A percentile compares a stretch with the other conserved stretches of the same genome.
Conservation (phyloP, 495 filamentous ascomycete species). For the Talaromyces thailandensis region DNA sequence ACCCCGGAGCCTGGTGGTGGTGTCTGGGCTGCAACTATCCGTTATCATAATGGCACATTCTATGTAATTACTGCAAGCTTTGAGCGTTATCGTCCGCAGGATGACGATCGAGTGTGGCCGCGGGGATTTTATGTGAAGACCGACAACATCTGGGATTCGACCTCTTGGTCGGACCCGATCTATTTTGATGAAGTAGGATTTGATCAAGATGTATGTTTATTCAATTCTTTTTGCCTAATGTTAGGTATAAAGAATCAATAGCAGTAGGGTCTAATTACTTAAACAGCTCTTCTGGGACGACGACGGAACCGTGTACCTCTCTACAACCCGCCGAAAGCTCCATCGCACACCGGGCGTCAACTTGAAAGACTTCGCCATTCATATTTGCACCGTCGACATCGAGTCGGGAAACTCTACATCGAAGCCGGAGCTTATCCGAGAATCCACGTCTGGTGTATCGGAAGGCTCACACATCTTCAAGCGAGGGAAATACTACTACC, state of each 20-base stretch:
- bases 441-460: constrained; percentile 14
- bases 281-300: constrained; percentile 32
- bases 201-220: constrained; percentile 33
- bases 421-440: constrained; percentile 33
- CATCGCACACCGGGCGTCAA: constrained; percentile 15
- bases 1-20: constrained; percentile 40
- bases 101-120: constrained; percentile 35
- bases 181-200: constrained; percentile 41
- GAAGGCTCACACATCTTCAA: constrained; percentile 56
- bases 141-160: constrained; percentile 35
- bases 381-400: constrained; percentile 25
- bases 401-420: constrained; percentile 28
- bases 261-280: not conserved
- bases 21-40: constrained; percentile 35
- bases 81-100: constrained; percentile 31
- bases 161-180: constrained; percentile 37
- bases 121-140: constrained; percentile 40
- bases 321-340: constrained; percentile 26
- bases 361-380: constrained; percentile 4
- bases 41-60: constrained; percentile 27
- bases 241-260: not conserved
- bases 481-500: constrained; percentile 54
- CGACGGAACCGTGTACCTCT: constrained; percentile 29
- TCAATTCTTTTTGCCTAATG: not conserved
- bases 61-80: constrained; percentile 36